Evolutionary conservation across 1,139 yeast genomes (phyloP).

Genomic region (Kazachstania sp.): DNA sequence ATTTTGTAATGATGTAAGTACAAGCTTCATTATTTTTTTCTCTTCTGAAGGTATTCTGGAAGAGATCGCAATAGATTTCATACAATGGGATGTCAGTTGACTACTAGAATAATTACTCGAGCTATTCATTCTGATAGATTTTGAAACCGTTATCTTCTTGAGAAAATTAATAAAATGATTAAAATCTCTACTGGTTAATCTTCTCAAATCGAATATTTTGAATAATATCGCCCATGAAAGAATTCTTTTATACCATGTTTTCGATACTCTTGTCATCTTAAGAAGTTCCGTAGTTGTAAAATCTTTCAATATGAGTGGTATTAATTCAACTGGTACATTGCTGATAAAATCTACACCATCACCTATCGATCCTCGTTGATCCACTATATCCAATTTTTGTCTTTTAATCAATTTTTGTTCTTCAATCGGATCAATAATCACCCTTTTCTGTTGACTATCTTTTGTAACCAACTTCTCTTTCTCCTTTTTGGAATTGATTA

Average conservation of each 20-base stretch:
- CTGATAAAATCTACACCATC: slow-evolving; percentile 16
- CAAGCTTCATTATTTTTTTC: slow-evolving; percentile 11
- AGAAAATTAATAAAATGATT: slow-evolving; percentile 14
- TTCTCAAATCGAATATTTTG: slow-evolving; percentile 12
- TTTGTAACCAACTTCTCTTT: not conserved
- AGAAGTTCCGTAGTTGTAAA: slow-evolving; percentile 17
- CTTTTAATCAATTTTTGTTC: slow-evolving; percentile 7
- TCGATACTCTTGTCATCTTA: slow-evolving; percentile 15
- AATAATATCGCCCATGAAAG: slow-evolving; percentile 15
- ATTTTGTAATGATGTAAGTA: slow-evolving; percentile 11
- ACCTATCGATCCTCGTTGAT: not conserved
- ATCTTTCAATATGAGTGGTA: slow-evolving; percentile 14
- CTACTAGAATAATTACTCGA: not conserved
- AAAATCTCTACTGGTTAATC: slow-evolving; percentile 12
- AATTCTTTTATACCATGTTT: slow-evolving; percentile 19
- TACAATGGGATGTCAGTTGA: not conserved
- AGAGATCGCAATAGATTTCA: slow-evolving; percentile 15
- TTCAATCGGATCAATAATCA: slow-evolving; percentile 18
- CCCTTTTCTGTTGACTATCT: slow-evolving; percentile 7
- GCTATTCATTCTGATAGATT: not conserved
- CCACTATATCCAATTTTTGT: not conserved
- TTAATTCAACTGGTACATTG: slow-evolving; percentile 22
- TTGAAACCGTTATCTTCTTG: slow-evolving; percentile 5
- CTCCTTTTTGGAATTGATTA: not conserved
- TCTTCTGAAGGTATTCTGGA: slow-evolving; percentile 20